Base-by-base conservation (phyloP, 225 moss, liverwort and hornwort species). In the Physcomitrellopsis africana region DNA sequence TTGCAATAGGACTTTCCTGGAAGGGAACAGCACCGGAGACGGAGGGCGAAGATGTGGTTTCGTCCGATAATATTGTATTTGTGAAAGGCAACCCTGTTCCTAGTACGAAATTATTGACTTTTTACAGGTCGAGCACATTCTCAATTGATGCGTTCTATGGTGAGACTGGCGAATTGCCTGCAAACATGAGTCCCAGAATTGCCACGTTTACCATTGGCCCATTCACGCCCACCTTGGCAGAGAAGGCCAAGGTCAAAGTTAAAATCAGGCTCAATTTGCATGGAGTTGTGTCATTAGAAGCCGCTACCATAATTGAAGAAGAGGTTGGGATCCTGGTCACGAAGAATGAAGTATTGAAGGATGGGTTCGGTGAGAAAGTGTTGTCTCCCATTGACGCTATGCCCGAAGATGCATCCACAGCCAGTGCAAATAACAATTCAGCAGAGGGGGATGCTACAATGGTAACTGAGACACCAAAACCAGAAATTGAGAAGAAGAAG, bases 191-290 rank as follows among this genome's bases (percentile, higher is more conserved):
- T 57, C 16, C 84, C 19, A 89, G 83, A 70, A 93, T 99, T 51
- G 92, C 89, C 65, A 90, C 99, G 2, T 99, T 99, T 72, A 90
- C 93, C 86, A 89, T 99, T 74, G 95, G 95, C 52, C 99, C 99
- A 11, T 99, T 99, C 78, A 89, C 73, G 51, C 95, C 93, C 45
- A 90, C 95, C 0, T 83, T 83, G 79, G 72, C 87, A 0, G 95
- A 99, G 85, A 99, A 93, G 78, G 87, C 89, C 24, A 99, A 99
- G 86, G 76, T 99, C 74, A 99, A 99, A 79, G 99, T 99, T 44
- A 99, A 95, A 89, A 99, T 99, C 77, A 85, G 95, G 41, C 76
- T 99, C 85, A 95, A 99, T 67, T 69, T 99, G 76, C 99, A 99
- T 71, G 99, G 99, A 57, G 69, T 99, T 64, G 82, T 99, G 2